A percentile compares a stretch with the other conserved stretches of the same genome.
phyloP scores from a whole-genome alignment of 257 asterid species.

The Fraxinus quadrangulata region DNA sequence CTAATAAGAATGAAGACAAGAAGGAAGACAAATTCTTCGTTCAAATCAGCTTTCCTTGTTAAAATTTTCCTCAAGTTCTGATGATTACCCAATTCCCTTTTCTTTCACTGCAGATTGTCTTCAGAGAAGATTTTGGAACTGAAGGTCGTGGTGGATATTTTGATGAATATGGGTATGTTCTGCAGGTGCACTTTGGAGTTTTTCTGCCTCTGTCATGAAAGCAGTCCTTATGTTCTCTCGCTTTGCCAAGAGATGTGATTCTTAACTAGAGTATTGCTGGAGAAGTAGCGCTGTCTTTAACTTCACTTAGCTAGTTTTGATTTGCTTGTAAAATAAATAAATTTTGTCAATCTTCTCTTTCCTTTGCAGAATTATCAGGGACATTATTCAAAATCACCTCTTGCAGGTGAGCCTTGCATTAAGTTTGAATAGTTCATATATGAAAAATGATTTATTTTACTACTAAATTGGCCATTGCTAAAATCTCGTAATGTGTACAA shows the following conservation, averaged over 20 bases:
- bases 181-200: conserved; percentile 8
- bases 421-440: conserved; percentile 8
- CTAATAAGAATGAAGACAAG: neutral
- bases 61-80: neutral
- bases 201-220: conserved; percentile 21
- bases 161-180: conserved; percentile 90
- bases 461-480: neutral
- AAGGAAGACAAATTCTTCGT: neutral
- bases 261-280: conserved; percentile 1
- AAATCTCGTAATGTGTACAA: neutral
- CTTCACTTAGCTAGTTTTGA: conserved; percentile 14
- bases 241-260: neutral
- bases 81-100: conserved; percentile 14
- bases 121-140: conserved; percentile 98
- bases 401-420: conserved; percentile 63
- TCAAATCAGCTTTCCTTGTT: neutral
- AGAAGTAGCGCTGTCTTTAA: conserved; percentile 8
- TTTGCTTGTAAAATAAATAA: neutral
- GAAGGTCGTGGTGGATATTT: conserved; percentile 99
- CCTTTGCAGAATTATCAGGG: conserved; percentile 81
- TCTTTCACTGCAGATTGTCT: conserved; percentile 69
- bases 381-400: conserved; percentile 88
- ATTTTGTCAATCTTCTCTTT: conserved; percentile 18
- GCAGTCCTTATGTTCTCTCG: conserved; percentile 2
- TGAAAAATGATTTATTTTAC: neutral